A percentile compares a stretch with the other conserved stretches of the same genome.
These are phyloP conservation scores for Adenanthera pavonina DNA, from an alignment of 306 rosid species.

Conservation along the genomic window DNA sequence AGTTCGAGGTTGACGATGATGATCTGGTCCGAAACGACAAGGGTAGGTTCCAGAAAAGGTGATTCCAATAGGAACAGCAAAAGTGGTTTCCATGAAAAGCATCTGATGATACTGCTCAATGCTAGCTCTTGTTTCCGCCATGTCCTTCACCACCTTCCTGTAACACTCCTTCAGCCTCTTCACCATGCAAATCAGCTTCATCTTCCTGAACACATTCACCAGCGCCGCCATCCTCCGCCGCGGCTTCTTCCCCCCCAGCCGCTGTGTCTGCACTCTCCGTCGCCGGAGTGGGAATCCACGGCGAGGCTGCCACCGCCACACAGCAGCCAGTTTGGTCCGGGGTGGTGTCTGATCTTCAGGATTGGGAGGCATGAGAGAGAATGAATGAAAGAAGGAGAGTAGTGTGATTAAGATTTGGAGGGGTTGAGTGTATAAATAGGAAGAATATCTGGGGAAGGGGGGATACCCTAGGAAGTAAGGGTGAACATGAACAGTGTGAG, in stretches of 20 bases:
- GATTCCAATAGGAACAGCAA: slow-evolving; percentile 65
- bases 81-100: slow-evolving; percentile 65
- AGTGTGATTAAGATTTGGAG: neutral
- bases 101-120: slow-evolving; percentile 61
- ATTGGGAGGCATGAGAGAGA: neutral
- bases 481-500: neutral
- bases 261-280: slow-evolving; percentile 44
- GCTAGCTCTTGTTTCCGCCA: slow-evolving; percentile 52
- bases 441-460: slow-evolving; percentile 9
- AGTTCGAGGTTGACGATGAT: slow-evolving; percentile 37
- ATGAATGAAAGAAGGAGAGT: neutral
- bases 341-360: slow-evolving; percentile 16
- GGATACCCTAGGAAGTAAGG: neutral
- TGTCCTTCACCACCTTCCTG: slow-evolving; percentile 48
- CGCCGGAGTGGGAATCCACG: slow-evolving; percentile 47
- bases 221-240: slow-evolving; percentile 38
- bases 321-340: slow-evolving; percentile 5
- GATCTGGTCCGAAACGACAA: slow-evolving; percentile 47
- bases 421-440: neutral
- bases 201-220: slow-evolving; percentile 44
- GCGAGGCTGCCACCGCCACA: slow-evolving; percentile 36
- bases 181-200: slow-evolving; percentile 52
- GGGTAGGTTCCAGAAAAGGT: slow-evolving; percentile 55
- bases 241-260: slow-evolving; percentile 60
- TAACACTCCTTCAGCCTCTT: slow-evolving; percentile 56